A percentile compares a stretch with the other conserved stretches of the same genome.
Conservation (phyloP, 2,329 filamentous ascomycete genomes). For the Pyrenochaeta sp. region DNA sequence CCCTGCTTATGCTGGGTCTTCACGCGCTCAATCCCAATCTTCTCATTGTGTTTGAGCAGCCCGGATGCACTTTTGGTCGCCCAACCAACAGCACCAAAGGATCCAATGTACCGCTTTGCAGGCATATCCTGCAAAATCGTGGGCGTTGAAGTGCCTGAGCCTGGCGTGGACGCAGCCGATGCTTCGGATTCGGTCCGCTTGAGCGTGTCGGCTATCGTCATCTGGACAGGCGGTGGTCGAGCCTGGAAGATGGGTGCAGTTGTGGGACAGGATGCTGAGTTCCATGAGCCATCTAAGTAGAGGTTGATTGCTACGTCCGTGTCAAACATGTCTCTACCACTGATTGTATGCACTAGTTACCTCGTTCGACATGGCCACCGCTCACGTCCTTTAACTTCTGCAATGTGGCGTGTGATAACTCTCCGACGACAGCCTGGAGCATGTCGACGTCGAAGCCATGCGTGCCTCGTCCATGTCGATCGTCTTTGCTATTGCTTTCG, state of each 20-base stretch:
- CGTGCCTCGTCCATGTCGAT: conserved; percentile 14
- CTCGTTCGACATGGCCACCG: conserved; percentile 63
- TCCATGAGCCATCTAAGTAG: conserved; percentile 71
- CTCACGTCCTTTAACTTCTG: conserved; percentile 59
- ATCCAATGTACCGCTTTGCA: conserved; percentile 79
- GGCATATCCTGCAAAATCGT: conserved; percentile 57
- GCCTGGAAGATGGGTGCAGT: conserved; percentile 26
- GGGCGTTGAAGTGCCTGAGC: conserved; percentile 29
- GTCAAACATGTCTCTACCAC: conserved; percentile 18
- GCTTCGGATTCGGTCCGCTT: conserved; percentile 37
- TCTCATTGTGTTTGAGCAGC: conserved; percentile 80
- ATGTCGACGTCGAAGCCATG: conserved; percentile 63
- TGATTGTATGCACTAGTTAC: conserved; percentile 26
- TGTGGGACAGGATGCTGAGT: conserved; percentile 36
- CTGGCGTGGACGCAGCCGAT: conserved; percentile 32
- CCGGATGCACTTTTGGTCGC: conserved; percentile 82
- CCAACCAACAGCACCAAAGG: conserved; percentile 92
- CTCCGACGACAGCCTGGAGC: conserved; percentile 67
- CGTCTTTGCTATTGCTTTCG: conserved; percentile 9
- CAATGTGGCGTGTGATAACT: conserved; percentile 57
- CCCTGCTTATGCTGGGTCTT: conserved; percentile 68
- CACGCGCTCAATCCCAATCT: conserved; percentile 85
- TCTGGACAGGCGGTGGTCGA: conserved; percentile 29
- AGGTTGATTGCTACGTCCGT: conserved; percentile 64
- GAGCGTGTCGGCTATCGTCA: conserved; percentile 31